Conservation (phyloP, 73 alveolate species). For the Symbiodinium pilosum region DNA sequence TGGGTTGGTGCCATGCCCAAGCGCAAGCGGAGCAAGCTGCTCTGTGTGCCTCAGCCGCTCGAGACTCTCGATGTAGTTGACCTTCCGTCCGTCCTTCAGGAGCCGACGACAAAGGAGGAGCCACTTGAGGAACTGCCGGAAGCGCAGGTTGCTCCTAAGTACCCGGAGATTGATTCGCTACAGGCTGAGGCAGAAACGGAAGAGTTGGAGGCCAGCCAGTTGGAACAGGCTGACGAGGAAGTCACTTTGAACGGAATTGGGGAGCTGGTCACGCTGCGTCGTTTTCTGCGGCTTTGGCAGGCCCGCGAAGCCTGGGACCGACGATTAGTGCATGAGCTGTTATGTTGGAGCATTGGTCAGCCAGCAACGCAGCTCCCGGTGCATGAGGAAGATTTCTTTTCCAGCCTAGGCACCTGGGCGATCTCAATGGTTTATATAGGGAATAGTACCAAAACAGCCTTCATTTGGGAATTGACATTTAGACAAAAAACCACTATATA, state of each 20-base stretch:
- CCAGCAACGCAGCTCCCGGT: not conserved
- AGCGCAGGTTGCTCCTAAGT: not conserved
- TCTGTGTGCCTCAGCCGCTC: not conserved
- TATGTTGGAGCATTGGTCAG: not conserved
- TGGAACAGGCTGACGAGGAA: not conserved
- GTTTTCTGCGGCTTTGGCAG: not conserved
- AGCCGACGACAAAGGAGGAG: not conserved
- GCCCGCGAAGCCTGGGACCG: conserved; percentile 11
- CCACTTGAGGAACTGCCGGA: not conserved
- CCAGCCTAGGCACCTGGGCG: not conserved
- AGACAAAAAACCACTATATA: too few species aligned
- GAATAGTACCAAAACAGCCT: too few species aligned
- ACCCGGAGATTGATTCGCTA: not conserved
- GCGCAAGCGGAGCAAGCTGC: not conserved
- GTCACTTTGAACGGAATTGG: not conserved
- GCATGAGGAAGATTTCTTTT: not conserved
- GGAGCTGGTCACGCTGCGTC: not conserved
- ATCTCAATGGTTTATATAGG: too few species aligned
- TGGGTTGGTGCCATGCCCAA: not conserved
- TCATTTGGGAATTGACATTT: too few species aligned
- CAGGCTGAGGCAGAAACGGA: not conserved
- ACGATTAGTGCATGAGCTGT: not conserved
- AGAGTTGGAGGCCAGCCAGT: not conserved
- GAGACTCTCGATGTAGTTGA: not conserved
- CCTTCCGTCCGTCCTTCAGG: not conserved